These are phyloP conservation scores for Tetracladium setigerum DNA, from an alignment of 495 filamentous ascomycete genomes.

Conservation along the genomic window DNA sequence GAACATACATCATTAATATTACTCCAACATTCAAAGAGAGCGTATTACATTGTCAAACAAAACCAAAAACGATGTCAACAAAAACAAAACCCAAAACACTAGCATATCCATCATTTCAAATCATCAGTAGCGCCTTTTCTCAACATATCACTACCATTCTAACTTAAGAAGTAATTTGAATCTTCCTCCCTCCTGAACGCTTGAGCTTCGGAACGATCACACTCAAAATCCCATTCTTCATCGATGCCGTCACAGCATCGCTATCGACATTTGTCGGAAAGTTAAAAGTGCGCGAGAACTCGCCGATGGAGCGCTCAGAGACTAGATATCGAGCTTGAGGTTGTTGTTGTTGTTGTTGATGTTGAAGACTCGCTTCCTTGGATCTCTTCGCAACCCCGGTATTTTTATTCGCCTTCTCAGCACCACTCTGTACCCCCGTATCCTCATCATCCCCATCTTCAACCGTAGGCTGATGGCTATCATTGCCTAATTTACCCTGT, in stretches of 20 bases:
- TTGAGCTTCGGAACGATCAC: slow-evolving; percentile 68
- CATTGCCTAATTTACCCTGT: slow-evolving; percentile 25
- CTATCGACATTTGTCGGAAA: slow-evolving; percentile 69
- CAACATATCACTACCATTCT: too few species aligned
- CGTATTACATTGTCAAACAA: too few species aligned
- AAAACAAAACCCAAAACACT: too few species aligned
- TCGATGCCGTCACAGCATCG: slow-evolving; percentile 61
- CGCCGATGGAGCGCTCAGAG: slow-evolving; percentile 63
- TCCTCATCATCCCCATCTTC: slow-evolving; percentile 49
- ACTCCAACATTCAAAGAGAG: too few species aligned
- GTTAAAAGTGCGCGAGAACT: slow-evolving; percentile 68
- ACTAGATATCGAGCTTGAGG: too few species aligned
- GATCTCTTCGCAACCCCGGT: slow-evolving; percentile 17
- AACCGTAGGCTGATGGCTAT: slow-evolving; percentile 51
- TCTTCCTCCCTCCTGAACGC: slow-evolving; percentile 17
- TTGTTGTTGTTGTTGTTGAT: too few species aligned
- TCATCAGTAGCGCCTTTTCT: too few species aligned
- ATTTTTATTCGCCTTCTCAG: slow-evolving; percentile 16
- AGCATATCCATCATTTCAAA: too few species aligned
- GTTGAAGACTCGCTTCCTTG: slow-evolving; percentile 4
- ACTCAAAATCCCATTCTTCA: slow-evolving; percentile 65
- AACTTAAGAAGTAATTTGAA: too few species aligned
- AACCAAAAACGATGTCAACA: too few species aligned
- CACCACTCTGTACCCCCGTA: too few species aligned
- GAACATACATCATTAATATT: too few species aligned